phyloP scores from a whole-genome alignment of 768 basidiomycete species.

The Gloeopeniophorella convolvens region DNA sequence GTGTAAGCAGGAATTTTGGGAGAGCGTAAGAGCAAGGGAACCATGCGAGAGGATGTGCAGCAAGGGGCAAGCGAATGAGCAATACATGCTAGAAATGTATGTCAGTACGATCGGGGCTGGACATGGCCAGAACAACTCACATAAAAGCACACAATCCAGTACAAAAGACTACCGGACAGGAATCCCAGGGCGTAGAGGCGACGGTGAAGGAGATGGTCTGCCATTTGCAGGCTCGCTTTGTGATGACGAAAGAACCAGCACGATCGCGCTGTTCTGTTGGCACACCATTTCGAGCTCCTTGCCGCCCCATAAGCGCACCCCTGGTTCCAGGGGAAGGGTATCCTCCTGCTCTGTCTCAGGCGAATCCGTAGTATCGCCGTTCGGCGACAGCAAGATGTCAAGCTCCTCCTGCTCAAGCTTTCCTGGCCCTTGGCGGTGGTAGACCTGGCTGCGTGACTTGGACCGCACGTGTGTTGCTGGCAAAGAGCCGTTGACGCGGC shows the following conservation, averaged over 20 bases:
- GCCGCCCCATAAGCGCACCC: conserved; percentile 64
- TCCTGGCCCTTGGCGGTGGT: conserved; percentile 57
- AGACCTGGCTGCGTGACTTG: conserved; percentile 65
- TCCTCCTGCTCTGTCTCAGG: conserved; percentile 25
- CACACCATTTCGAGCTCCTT: conserved; percentile 80
- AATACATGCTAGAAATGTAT: background rate
- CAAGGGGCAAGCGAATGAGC: background rate
- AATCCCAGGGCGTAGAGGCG: conserved; percentile 1
- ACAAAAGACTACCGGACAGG: conserved; percentile 9
- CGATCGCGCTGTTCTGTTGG: conserved; percentile 84
- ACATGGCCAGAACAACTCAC: background rate
- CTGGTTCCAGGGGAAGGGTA: conserved; percentile 30
- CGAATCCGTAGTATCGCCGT: conserved; percentile 15
- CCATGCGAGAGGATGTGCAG: conserved; percentile 1
- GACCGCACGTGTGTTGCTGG: conserved; percentile 43
- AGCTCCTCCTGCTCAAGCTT: conserved; percentile 56
- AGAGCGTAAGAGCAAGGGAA: background rate
- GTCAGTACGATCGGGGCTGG: background rate
- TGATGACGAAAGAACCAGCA: conserved; percentile 61
- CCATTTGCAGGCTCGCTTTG: conserved; percentile 42
- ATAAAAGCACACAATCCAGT: background rate
- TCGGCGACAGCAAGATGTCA: conserved; percentile 7
- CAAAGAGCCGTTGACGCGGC: conserved; percentile 13
- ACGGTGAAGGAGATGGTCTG: conserved; percentile 8
- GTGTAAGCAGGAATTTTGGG: conserved; percentile 2